Evolutionary conservation across 768 basidiomycete species (phyloP).

Genomic region (Cyclocybe cylindracea): DNA sequence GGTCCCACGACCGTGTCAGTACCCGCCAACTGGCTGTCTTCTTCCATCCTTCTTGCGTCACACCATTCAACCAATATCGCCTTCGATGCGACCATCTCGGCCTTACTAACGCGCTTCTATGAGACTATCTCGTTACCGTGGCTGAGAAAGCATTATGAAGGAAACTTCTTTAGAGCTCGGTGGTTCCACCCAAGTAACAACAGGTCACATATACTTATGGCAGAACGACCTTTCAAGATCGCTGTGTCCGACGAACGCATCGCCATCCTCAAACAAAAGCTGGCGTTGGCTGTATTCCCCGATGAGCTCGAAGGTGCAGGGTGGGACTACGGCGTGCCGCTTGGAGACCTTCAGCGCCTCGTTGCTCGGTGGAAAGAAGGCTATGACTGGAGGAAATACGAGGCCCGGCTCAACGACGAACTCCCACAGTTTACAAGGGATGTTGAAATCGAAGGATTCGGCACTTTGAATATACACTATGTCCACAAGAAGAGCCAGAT

Average conservation of each 20-base stretch:
- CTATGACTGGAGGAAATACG: constrained; percentile 59
- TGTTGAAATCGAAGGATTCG: constrained; percentile 48
- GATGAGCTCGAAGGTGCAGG: constrained; percentile 56
- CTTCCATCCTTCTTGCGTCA: no score
- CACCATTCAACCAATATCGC: no score
- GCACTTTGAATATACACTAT: constrained; percentile 50
- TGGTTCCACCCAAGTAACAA: neutral
- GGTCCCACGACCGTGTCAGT: no score
- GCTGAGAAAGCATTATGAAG: no score
- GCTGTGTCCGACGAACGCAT: constrained; percentile 44
- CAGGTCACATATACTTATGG: neutral
- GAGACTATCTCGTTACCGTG: no score
- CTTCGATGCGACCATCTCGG: no score
- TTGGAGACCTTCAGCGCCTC: constrained; percentile 50
- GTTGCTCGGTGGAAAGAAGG: constrained; percentile 49
- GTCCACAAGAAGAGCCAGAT: constrained; percentile 52
- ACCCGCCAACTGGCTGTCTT: no score
- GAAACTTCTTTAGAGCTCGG: neutral
- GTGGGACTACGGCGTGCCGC: constrained; percentile 55
- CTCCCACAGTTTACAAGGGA: constrained; percentile 58
- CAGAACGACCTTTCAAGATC: constrained; percentile 42
- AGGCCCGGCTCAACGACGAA: constrained; percentile 49
- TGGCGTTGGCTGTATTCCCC: constrained; percentile 50
- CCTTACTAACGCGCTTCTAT: no score
- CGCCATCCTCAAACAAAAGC: constrained; percentile 41